These are phyloP conservation scores for Cladosporium austrohemisphaericum DNA, from an alignment of 2,329 filamentous ascomycete species.

Conservation along the genomic window DNA sequence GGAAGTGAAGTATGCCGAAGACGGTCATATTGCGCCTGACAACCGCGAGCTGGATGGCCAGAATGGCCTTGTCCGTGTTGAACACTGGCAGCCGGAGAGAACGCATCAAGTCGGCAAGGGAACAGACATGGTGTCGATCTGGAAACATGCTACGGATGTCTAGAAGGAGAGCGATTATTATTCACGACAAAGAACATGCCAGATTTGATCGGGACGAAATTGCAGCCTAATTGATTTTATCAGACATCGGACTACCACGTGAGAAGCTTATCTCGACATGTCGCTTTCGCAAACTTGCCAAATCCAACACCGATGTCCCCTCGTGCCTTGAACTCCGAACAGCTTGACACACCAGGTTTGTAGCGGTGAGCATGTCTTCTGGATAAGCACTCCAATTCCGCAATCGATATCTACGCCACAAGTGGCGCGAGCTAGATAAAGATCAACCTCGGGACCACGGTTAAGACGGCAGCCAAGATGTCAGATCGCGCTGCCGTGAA, in stretches of 20 bases:
- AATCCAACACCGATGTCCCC: too few species aligned
- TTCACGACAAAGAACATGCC: too few species aligned
- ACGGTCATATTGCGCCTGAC: slow-evolving; percentile 44
- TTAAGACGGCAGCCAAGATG: slow-evolving; percentile 4
- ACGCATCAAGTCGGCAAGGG: slow-evolving; percentile 55
- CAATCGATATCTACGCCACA: neutral
- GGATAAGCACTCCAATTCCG: neutral
- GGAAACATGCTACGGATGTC: slow-evolving; percentile 35
- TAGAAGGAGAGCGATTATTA: neutral
- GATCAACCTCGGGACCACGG: slow-evolving; percentile 7
- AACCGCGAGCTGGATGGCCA: slow-evolving; percentile 42
- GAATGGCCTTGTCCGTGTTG: slow-evolving; percentile 43
- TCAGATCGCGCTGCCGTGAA: neutral
- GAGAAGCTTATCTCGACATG: too few species aligned
- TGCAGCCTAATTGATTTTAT: too few species aligned
- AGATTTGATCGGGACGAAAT: too few species aligned
- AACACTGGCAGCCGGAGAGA: slow-evolving; percentile 53
- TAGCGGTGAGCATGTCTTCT: too few species aligned
- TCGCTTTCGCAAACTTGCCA: too few species aligned
- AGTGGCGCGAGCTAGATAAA: slow-evolving; percentile 5
- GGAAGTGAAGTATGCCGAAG: slow-evolving; percentile 58
- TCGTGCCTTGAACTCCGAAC: too few species aligned
- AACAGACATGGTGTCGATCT: slow-evolving; percentile 49
- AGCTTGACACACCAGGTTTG: too few species aligned
- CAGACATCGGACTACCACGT: too few species aligned